phyloP scores from a whole-genome alignment of 768 basidiomycete genomes.

The Phylloporus arenicola region DNA sequence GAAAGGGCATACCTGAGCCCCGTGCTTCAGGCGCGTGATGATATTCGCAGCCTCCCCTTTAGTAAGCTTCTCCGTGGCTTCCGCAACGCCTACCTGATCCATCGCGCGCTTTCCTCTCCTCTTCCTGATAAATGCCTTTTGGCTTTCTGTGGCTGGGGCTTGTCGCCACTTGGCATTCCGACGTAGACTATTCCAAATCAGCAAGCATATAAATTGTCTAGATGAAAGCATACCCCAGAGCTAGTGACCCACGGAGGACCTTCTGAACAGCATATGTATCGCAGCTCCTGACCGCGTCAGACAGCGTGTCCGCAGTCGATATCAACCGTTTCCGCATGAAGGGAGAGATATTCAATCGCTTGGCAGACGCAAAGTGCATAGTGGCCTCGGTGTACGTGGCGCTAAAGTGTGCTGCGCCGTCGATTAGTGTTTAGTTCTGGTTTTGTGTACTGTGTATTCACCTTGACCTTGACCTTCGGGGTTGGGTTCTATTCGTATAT shows the following conservation, averaged over 20 bases:
- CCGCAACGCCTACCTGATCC: conserved; percentile 15
- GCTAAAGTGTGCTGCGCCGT: conserved; percentile 32
- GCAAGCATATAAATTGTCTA: neutral
- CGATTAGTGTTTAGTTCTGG: conserved; percentile 2
- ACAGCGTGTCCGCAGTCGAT: conserved; percentile 48
- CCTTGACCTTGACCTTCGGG: conserved; percentile 28
- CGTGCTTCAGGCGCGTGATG: conserved; percentile 72
- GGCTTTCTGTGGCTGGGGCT: conserved; percentile 53
- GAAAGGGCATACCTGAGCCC: conserved; percentile 50
- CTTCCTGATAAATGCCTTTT: conserved; percentile 52
- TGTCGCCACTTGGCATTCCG: conserved; percentile 65
- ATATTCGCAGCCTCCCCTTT: conserved; percentile 80
- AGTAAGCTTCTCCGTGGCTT: conserved; percentile 42
- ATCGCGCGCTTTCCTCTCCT: conserved; percentile 38
- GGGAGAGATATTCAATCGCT: conserved; percentile 44
- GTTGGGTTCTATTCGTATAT: conserved; percentile 54
- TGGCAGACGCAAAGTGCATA: conserved; percentile 41
- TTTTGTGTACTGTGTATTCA: neutral
- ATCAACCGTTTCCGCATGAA: conserved; percentile 50
- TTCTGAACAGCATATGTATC: conserved; percentile 61
- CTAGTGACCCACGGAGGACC: conserved; percentile 46
- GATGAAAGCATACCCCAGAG: conserved; percentile 40
- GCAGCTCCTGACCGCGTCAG: conserved; percentile 58
- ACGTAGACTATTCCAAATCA: conserved; percentile 40
- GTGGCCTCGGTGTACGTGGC: conserved; percentile 54